Base-by-base conservation (phyloP, 352 stramenopile species). In the Phytopythium cucurbitacearum region DNA sequence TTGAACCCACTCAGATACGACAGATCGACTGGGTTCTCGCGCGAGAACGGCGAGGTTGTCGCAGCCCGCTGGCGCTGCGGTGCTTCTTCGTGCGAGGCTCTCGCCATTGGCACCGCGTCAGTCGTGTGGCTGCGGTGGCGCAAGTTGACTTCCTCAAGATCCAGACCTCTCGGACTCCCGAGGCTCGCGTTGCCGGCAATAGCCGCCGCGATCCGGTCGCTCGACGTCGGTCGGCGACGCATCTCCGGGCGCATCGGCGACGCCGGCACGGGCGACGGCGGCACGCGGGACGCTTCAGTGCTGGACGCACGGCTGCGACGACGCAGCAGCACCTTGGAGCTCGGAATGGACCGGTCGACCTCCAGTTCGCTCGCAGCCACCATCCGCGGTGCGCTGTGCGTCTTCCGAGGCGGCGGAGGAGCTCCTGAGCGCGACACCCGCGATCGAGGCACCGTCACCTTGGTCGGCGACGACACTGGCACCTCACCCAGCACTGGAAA, bases 1-100 rank as follows among this genome's bases (percentile, higher is more conserved):
- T 83, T 86, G 59, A 83, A 83, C 39, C 48, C 66, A 33, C 56
- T 64, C 16, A 86, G 52, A 53, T 86, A 86, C 35, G 71, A 86
- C 42, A 85, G 60, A 53, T 85, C 75, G 53, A 61, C 76, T 35
- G 59, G 69, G 21, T 71, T 72, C 15, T 60, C 49, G 41, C 69
- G 69, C 34, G 70, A 70, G 53, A 75, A 71, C 41, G 41, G 0
- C n/a, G 51, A 32, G 3, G 51, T 8, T 34, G 40, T 57, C 9
- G 40, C 51, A 7, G 42, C 42, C 28, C 51, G 51, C 12, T 42
- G 15, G 35, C 15, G 51, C 51, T 48, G 40, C 33, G 34, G 16
- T 57, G 39, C 47, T 64, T 51, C 37, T 50, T 53, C 55, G 37
- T 53, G 50, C 48, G 40, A 56, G 40, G 59, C 49, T 42, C 57